These are phyloP conservation scores for Gamsiella multidivaricata DNA, from an alignment of 192 early-diverging fungal species.

Conservation along the genomic window DNA sequence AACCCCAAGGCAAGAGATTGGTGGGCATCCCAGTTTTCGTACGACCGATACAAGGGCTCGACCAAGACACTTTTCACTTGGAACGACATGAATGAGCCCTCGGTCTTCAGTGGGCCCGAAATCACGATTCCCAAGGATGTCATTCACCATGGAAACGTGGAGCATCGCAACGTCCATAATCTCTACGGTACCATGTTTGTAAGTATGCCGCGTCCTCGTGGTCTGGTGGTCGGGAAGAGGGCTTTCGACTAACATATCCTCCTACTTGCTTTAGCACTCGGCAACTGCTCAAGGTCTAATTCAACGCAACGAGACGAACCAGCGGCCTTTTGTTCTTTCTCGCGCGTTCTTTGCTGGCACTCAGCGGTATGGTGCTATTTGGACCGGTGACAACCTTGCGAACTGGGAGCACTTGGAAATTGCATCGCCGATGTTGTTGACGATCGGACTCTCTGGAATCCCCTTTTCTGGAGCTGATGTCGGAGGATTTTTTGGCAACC, in stretches of 20 bases:
- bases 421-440: slow-evolving; percentile 90
- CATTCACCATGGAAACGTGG: slow-evolving; percentile 86
- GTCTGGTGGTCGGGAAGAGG: neutral
- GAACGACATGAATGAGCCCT: slow-evolving; percentile 99
- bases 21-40: slow-evolving; percentile 83
- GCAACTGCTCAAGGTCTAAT: slow-evolving; percentile 87
- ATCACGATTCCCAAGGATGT: slow-evolving; percentile 96
- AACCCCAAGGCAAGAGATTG: slow-evolving; percentile 81
- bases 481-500: slow-evolving; percentile 98
- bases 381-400: slow-evolving; percentile 98
- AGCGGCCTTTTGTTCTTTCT: slow-evolving; percentile 93
- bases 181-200: slow-evolving; percentile 87
- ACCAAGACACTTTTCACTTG: slow-evolving; percentile 87
- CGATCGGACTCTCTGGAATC: slow-evolving; percentile 88
- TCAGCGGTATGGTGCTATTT: slow-evolving; percentile 95
- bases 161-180: slow-evolving; percentile 98
- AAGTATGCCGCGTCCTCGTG: slow-evolving; percentile 18
- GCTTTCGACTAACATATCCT: neutral
- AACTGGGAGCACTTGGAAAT: slow-evolving; percentile 87
- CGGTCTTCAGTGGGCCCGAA: slow-evolving; percentile 97
- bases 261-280: slow-evolving; percentile 67
- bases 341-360: slow-evolving; percentile 97
- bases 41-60: slow-evolving; percentile 86
- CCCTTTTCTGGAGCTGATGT: slow-evolving; percentile 95
- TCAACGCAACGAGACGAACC: slow-evolving; percentile 62